Evolutionary conservation across 345 rosid genomes (phyloP).

Genomic region (Lenwebbia sp.): DNA sequence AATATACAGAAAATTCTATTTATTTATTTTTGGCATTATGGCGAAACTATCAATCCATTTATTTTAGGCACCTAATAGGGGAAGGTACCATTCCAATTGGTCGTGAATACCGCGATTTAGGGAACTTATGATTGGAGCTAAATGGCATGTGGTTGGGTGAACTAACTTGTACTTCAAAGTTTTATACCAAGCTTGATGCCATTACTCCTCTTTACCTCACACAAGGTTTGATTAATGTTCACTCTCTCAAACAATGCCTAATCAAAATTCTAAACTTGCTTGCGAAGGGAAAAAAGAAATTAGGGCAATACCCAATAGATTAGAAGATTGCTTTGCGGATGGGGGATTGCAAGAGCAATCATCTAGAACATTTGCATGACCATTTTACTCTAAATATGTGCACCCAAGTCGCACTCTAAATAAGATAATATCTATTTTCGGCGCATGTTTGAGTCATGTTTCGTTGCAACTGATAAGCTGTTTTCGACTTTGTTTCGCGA

Average conservation of each 20-base stretch:
- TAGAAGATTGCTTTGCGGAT: not conserved
- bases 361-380: not conserved
- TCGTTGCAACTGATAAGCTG: rapidly evolving
- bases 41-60: not conserved
- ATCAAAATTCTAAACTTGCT: not conserved
- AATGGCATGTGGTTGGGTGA: not conserved
- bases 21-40: too few relatives aligned
- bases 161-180: not conserved
- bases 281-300: not conserved
- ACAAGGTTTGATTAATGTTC: not conserved
- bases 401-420: not conserved
- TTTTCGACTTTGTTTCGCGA: not conserved
- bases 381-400: rapidly evolving
- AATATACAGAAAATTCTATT: too few relatives aligned
- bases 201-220: not conserved
- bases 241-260: not conserved
- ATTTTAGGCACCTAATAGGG: not conserved
- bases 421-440: rapidly evolving
- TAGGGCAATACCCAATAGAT: not conserved
- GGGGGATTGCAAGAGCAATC: not conserved
- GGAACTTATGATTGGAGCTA: not conserved
- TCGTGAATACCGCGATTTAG: not conserved
- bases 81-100: not conserved
- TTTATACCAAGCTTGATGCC: not conserved
- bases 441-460: rapidly evolving